Evolutionary conservation across 2,329 filamentous ascomycete genomes (phyloP).

Genomic region (Hypoxylon sp.): DNA sequence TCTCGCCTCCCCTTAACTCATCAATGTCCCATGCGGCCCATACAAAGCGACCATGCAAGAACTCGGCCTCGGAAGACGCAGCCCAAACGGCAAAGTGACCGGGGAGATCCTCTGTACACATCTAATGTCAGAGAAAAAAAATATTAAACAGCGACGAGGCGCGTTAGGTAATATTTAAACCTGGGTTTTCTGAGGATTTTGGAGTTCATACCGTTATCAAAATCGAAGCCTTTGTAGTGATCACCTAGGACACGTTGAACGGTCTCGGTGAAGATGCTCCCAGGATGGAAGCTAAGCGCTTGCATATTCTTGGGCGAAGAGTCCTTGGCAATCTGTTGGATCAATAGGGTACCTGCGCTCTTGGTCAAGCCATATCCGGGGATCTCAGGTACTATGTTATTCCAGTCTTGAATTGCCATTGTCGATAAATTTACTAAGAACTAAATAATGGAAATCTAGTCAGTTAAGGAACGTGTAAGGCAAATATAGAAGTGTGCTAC

Average conservation of each 20-base stretch:
- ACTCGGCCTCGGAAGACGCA: background rate
- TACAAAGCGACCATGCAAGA: background rate
- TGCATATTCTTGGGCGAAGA: conserved; percentile 1
- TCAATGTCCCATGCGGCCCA: background rate
- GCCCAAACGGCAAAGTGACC: background rate
- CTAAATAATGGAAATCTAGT: background rate
- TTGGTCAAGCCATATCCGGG: background rate
- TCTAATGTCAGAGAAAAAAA: background rate
- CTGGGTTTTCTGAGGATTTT: background rate
- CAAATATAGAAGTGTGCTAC: background rate
- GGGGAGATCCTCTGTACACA: background rate
- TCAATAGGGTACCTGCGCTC: background rate
- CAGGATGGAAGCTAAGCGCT: background rate
- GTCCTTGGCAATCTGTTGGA: background rate
- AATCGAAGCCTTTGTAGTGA: background rate
- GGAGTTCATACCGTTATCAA: background rate
- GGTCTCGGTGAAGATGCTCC: background rate
- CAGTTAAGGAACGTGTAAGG: background rate
- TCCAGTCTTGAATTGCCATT: background rate
- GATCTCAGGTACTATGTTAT: background rate
- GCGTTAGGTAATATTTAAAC: background rate
- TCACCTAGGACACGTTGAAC: background rate
- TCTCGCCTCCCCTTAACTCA: background rate
- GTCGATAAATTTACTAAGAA: background rate
- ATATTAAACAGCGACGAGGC: background rate